These are phyloP conservation scores for Kewa caespitosa DNA, from an alignment of 179 eudicot species.

Conservation along the genomic window DNA sequence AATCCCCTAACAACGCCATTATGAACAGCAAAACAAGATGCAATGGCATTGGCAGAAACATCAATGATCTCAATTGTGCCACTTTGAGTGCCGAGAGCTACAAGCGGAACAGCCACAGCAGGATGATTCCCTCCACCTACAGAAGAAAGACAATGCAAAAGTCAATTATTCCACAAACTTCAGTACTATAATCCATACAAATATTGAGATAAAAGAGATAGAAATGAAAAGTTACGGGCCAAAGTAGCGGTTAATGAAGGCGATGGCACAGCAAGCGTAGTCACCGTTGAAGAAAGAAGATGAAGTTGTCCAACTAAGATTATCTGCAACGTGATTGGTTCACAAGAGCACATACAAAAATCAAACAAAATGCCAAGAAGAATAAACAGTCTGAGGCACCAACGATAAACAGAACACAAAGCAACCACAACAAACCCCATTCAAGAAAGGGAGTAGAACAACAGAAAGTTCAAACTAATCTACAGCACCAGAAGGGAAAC, in stretches of 20 bases:
- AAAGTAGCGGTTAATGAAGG: conserved; percentile 95
- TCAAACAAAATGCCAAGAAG: not conserved
- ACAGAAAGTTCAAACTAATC: not conserved
- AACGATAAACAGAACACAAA: not conserved
- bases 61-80: conserved; percentile 85
- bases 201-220: conserved; percentile 17
- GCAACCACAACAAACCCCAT: no score
- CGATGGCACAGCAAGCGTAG: conserved; percentile 95
- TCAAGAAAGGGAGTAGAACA: no score
- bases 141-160: conserved; percentile 12
- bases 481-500: not conserved
- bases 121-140: conserved; percentile 98
- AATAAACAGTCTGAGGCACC: not conserved
- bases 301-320: conserved; percentile 91
- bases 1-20: conserved; percentile 76
- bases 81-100: conserved; percentile 94
- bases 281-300: conserved; percentile 91
- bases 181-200: not conserved
- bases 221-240: conserved; percentile 74
- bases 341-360: conserved; percentile 23
- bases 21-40: conserved; percentile 84
- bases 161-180: conserved; percentile 8
- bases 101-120: conserved; percentile 92
- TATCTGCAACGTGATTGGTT: conserved; percentile 50
- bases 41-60: conserved; percentile 89